Evolutionary conservation across 2,329 filamentous ascomycete genomes (phyloP).

Genomic region (Biscogniauxia mediterranea): DNA sequence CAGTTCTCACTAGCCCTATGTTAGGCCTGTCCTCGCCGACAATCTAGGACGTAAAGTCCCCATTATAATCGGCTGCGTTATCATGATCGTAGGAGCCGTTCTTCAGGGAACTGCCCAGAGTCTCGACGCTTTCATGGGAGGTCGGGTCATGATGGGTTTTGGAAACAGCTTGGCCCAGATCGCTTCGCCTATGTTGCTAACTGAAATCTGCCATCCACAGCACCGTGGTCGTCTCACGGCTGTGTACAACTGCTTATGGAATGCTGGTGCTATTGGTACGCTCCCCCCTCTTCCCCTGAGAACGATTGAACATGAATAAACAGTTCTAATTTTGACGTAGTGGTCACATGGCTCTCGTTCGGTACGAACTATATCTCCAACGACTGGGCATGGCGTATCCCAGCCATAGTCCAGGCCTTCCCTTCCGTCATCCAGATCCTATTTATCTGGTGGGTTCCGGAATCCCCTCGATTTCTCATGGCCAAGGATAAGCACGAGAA

Average conservation of each 20-base stretch:
- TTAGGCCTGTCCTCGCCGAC: conserved; percentile 51
- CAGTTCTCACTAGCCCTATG: conserved; percentile 3
- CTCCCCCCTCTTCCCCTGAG: conserved; percentile 7
- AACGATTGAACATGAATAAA: neutral
- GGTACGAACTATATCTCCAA: conserved; percentile 45
- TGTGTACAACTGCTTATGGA: conserved; percentile 56
- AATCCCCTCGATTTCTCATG: conserved; percentile 45
- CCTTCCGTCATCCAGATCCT: conserved; percentile 47
- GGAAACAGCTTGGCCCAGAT: conserved; percentile 53
- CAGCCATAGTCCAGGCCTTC: conserved; percentile 45
- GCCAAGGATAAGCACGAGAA: conserved; percentile 52
- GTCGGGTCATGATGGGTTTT: conserved; percentile 57
- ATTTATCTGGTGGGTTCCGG: conserved; percentile 46
- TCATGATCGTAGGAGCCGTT: conserved; percentile 54
- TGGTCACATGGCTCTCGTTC: conserved; percentile 50
- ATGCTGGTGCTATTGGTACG: conserved; percentile 35
- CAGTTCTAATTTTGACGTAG: conserved; percentile 19
- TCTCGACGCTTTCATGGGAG: conserved; percentile 49
- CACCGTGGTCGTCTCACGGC: conserved; percentile 52
- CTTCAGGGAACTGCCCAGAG: conserved; percentile 52
- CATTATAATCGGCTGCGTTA: conserved; percentile 49
- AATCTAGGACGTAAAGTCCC: conserved; percentile 45
- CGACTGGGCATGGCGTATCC: conserved; percentile 52
- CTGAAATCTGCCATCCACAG: conserved; percentile 54
- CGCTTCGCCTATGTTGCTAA: conserved; percentile 50